A percentile compares a stretch with the other conserved stretches of the same genome.
Conservation (phyloP, 805 yeast genomes). For the Saccharomycopsis amapae region DNA sequence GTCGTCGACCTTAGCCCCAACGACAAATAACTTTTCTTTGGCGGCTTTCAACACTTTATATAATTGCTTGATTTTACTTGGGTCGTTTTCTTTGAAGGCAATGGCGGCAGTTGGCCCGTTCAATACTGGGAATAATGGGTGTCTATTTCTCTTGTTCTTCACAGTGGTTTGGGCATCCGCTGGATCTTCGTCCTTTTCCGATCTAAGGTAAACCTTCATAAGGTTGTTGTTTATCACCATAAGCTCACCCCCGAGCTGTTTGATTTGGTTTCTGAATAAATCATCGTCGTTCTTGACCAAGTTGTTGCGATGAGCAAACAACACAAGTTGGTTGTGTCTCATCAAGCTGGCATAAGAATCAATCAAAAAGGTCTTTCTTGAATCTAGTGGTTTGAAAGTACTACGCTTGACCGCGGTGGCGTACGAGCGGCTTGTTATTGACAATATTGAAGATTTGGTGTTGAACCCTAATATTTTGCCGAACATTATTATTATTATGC, state of each 20-base stretch:
- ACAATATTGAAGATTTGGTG: too few species aligned
- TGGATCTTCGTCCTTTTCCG: constrained; percentile 66
- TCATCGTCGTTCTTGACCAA: constrained; percentile 62
- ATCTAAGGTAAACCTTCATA: constrained; percentile 70
- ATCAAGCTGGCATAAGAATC: constrained; percentile 72
- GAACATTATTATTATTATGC: too few species aligned
- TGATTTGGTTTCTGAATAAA: constrained; percentile 52
- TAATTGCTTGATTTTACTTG: constrained; percentile 55
- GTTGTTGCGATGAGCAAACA: constrained; percentile 83
- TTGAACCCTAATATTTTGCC: too few species aligned
- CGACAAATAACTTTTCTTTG: constrained; percentile 66
- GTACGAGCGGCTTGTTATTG: too few species aligned
- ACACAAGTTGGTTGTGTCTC: constrained; percentile 58
- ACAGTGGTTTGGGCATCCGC: constrained; percentile 48
- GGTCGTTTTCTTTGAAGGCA: constrained; percentile 60
- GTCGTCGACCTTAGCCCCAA: constrained; percentile 80
- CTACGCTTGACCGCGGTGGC: constrained; percentile 26
- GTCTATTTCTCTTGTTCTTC: constrained; percentile 37
- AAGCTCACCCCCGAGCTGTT: constrained; percentile 59
- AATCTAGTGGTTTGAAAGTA: constrained; percentile 55
- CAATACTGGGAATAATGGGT: constrained; percentile 65
- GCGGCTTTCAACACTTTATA: constrained; percentile 54
- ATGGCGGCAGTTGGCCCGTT: constrained; percentile 84
- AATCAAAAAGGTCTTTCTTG: constrained; percentile 81
- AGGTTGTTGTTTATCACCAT: constrained; percentile 62